Conservation (phyloP, 805 yeast genomes). For the Lipomyces starkeyi region DNA sequence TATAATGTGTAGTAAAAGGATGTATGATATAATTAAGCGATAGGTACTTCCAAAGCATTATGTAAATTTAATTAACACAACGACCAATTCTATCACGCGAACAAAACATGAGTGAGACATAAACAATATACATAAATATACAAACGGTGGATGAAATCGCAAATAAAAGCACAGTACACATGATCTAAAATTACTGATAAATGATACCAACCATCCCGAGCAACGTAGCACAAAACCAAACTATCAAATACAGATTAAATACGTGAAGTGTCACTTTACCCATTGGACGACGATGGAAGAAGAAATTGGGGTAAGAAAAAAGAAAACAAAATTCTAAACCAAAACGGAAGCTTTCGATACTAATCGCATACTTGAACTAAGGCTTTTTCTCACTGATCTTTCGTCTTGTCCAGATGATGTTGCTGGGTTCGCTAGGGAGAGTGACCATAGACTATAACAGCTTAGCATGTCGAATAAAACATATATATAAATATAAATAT, state of each 20-base stretch:
- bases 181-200: not conserved
- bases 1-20: not conserved
- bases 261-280: not conserved
- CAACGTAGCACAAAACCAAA: not conserved
- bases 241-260: not conserved
- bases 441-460: slow-evolving; percentile 94
- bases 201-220: not conserved
- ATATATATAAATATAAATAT: not conserved
- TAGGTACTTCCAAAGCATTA: not conserved
- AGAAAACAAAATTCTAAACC: not conserved
- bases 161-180: not conserved
- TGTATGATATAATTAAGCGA: not conserved
- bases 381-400: slow-evolving; percentile 24
- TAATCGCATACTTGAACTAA: not conserved
- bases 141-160: not conserved
- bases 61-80: not conserved
- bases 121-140: not conserved
- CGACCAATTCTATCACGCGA: not conserved
- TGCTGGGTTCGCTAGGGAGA: slow-evolving; percentile 73
- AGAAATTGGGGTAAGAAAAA: not conserved
- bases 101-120: not conserved
- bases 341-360: not conserved
- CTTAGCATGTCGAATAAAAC: slow-evolving; percentile 40
- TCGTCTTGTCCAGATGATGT: slow-evolving; percentile 42
- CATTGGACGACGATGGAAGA: not conserved